Evolutionary conservation across 352 stramenopile species (phyloP), one percentile per base, ranked within the genome.

Genomic region (Pythium scleroteichum): DNA sequence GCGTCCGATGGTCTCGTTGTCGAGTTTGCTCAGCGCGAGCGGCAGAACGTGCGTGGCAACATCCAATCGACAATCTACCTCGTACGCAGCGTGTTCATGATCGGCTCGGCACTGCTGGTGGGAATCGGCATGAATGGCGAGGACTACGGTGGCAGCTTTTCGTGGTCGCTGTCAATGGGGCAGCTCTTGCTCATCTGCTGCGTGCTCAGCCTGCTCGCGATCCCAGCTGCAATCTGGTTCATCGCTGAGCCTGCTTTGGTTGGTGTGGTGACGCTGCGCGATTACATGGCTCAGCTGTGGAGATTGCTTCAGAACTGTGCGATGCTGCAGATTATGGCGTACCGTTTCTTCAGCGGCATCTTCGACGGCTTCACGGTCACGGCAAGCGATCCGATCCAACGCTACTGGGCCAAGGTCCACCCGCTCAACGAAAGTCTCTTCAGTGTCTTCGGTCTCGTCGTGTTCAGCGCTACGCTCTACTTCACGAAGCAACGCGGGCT

Each of bases 11-110:
- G 67, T 8, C 32, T 82, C 7, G 56, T 85, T 9, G 69, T 78
- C 12, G 73, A 82, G 29, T 67, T 75, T 20, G 75, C 72, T 2
- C 75, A 82, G 60, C 69, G 73, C 20, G 73, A 80, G 51, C 75
- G 67, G 9, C 48, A 66, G 20, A 8, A 29, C n/a, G 40, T 57
- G 23, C 71, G 70, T 17, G 66, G 75, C 10, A 66, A 64, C 24
- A 73, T 73, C 42, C 72, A 82, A 7, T 79, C 78, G 12, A 78
- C 69, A 14, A 59, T 84, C 33, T 78, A 74, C 64, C 42, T 72
- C 60, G 58, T 78, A 56, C 51, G 76, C 45, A 72, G 68, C 49
- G 35, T 82, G 51, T 63, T 78, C 40, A 72, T 71, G 52, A 70
- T 79, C 22, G 32, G 63, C 6, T 53, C 72, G 2, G 59, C 62